Base-by-base conservation (phyloP, 1,284 basidiomycete species). In the Pholiota adiposa region DNA sequence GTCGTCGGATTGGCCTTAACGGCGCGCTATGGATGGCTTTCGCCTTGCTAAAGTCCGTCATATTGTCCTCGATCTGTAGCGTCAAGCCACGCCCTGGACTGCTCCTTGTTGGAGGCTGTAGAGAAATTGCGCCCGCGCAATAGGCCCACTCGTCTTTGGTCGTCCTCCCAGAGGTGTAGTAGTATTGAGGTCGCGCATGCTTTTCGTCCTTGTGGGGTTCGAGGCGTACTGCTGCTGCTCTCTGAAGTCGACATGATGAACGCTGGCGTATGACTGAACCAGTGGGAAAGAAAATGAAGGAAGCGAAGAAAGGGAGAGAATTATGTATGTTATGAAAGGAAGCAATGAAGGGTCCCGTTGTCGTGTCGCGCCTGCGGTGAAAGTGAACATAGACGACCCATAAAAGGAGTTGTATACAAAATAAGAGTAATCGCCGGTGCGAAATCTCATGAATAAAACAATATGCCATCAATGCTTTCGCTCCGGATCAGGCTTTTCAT, bases 11-110 rank as follows among this genome's bases (percentile, higher is more conserved):
- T 23, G 50, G 34, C 23, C 51, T 58, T 6, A 58, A 59, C 16
- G 64, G 64, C 3, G 64, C 64, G 41, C 60, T 63, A n/a, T 59
- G 58, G 12, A 65, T 62, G 5, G 56, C 52, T 18, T 60, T 43
- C 33, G 27, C 19, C 16, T 34, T 40, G 34, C n/a, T 19, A 16
- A 27, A 43, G 9, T 46, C 31, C 31, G 23, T 43, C 64, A 63
- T 59, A 6, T 60, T 43, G 31, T 52, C 60, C 18, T 60, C 56
- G 41, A 65, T 62, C 4, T 44, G 51, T 19, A 63, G 40, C 6
- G 58, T 63, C 38, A 63, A 49, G 19, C 64, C 60, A 14, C 59
- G 61, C 4, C 56, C 51, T 36, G 59, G 61, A 46, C 57, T 61
- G 25, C 44, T 51, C 33, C 40, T 57, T 40, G 56, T 5, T 9